Base-by-base conservation (phyloP, 1,284 basidiomycete genomes). In the Ustilago sp. region DNA sequence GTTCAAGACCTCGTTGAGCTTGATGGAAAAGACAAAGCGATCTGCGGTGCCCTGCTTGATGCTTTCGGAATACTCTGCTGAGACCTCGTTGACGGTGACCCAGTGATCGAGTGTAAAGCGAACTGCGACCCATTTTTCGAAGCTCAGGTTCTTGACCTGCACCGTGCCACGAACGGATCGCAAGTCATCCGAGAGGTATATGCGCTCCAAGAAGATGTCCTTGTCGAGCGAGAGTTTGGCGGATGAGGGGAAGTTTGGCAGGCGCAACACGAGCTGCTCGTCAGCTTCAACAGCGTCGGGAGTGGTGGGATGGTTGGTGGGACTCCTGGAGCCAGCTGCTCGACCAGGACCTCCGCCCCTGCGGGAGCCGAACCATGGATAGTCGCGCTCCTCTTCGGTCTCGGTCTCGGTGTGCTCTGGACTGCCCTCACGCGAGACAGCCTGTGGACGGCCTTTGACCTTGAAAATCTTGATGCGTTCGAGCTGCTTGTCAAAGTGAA, bases 41-140 rank as follows among this genome's bases (percentile, higher is more conserved):
- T 95, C 94, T 81, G 90, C 90, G 9, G 65, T 59, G 64, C 88
- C 88, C 19, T 92, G 78, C 73, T 83, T 86, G 31, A 92, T 91
- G 67, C 76, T 82, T 77, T 92, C 91, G 58, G 90, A 87, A 86
- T 94, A 92, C 51, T 90, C 90, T 31, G 91, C 95, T 1, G 92
- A 91, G 53, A 98, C 93, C 87, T 98, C 95, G 85, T 92, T 94
- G 66, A 93, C 95, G 41, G 95, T 98, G 87, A 94, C 93, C 95
- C 96, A 98, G 82, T 89, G 90, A 86, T 98, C 95, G 79, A 95
- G 90, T 2, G 95, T 98, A 87, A 98, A 98, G 45, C 95, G 91
- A 28, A 94, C 91, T 9, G 91, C 92, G 64, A 98, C 89, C 89
- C 91, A 91, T 88, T 98, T 98, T 81, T 93, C 89, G 87, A 91